phyloP scores from a whole-genome alignment of 352 stramenopile genomes.

The Globisporangium echinulatum region DNA sequence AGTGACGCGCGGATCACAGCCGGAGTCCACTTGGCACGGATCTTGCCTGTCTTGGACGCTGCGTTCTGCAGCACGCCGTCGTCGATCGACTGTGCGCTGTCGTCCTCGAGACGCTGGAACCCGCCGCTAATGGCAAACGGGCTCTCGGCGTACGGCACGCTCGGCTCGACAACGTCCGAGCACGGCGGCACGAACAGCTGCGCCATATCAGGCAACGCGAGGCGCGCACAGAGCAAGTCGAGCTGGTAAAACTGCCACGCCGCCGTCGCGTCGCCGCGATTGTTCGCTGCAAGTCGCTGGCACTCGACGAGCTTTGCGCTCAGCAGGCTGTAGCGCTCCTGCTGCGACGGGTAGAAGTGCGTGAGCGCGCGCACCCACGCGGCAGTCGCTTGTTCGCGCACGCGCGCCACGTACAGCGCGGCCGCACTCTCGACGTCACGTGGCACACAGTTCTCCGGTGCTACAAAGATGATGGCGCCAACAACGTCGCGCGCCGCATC shows the following conservation, averaged over 20 bases:
- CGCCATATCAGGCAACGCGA: constrained; percentile 67
- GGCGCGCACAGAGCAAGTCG: constrained; percentile 71
- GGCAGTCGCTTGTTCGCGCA: constrained; percentile 65
- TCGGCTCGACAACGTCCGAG: constrained; percentile 52
- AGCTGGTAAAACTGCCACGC: constrained; percentile 67
- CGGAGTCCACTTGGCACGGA: constrained; percentile 56
- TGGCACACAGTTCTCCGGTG: constrained; percentile 18
- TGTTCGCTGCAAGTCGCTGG: constrained; percentile 21
- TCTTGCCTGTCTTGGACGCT: constrained; percentile 53
- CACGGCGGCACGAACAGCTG: constrained; percentile 70
- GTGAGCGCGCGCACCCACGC: constrained; percentile 64
- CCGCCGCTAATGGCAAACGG: constrained; percentile 3
- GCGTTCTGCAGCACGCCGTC: constrained; percentile 60
- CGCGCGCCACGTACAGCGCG: constrained; percentile 38
- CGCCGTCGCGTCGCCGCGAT: constrained; percentile 20
- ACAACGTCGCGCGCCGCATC: constrained; percentile 26
- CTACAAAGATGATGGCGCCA: constrained; percentile 36
- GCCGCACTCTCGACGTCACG: constrained; percentile 37
- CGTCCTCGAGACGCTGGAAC: constrained; percentile 11
- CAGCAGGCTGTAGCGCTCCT: constrained; percentile 51
- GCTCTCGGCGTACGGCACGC: constrained; percentile 15
- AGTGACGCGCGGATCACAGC: constrained; percentile 49
- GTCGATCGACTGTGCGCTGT: constrained; percentile 42
- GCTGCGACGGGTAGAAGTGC: constrained; percentile 72
- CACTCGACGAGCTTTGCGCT: constrained; percentile 50